Evolutionary conservation across 306 rosid species (phyloP).

Genomic region (Echinosophora koreensis): DNA sequence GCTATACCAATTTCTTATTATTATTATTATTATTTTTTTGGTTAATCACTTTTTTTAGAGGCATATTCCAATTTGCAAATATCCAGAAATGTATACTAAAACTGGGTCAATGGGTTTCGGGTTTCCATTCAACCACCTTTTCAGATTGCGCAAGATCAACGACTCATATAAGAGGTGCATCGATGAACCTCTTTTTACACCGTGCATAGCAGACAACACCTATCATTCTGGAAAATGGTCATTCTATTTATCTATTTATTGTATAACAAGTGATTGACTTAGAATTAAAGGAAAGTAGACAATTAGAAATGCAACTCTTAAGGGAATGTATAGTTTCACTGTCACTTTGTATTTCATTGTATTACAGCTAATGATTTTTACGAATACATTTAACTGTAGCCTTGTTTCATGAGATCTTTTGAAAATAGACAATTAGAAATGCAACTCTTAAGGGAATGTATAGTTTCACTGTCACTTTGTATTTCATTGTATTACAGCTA

Average conservation of each 20-base stretch:
- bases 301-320: slow-evolving; percentile 32
- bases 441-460: slow-evolving; percentile 6
- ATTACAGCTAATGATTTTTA: slow-evolving; percentile 9
- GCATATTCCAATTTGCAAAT: no score
- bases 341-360: slow-evolving; percentile 37
- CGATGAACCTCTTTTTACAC: no score
- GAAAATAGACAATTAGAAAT: no score
- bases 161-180: no score
- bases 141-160: no score
- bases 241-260: slow-evolving; percentile 3
- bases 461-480: slow-evolving; percentile 18
- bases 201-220: background rate
- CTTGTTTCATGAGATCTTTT: background rate
- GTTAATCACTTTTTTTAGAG: no score
- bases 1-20: no score
- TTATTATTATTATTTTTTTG: no score
- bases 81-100: no score
- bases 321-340: slow-evolving; percentile 5
- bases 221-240: slow-evolving; percentile 38
- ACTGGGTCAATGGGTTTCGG: no score
- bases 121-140: no score
- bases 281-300: slow-evolving; percentile 1
- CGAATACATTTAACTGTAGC: background rate
- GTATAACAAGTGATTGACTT: slow-evolving; percentile 29
- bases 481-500: slow-evolving; percentile 36